Evolutionary conservation across 345 rosid genomes (phyloP).

Genomic region (Eucalyptus melliodora): DNA sequence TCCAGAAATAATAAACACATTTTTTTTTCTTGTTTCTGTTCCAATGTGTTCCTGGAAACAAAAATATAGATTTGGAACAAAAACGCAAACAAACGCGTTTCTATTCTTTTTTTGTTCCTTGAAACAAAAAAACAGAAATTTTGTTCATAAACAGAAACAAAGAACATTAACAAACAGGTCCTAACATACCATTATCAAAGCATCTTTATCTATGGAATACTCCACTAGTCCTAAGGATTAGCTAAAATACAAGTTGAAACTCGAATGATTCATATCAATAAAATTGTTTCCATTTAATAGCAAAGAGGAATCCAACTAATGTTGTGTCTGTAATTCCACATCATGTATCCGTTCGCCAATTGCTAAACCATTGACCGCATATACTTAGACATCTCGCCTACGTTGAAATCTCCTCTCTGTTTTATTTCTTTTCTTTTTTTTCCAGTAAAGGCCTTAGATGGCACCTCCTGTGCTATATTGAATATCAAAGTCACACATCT

Average conservation of each 20-base stretch:
- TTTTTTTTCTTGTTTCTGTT: no score
- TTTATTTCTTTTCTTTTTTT: rapidly evolving
- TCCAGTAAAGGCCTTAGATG: background rate
- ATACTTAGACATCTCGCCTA: background rate
- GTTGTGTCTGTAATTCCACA: background rate
- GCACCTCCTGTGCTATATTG: background rate
- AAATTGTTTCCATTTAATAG: no score
- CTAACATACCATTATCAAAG: rapidly evolving
- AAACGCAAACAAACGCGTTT: no score
- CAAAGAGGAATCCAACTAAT: no score
- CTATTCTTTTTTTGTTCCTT: no score
- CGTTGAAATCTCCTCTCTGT: background rate
- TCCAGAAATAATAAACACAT: no score
- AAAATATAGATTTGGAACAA: no score
- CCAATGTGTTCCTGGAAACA: no score
- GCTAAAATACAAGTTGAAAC: background rate
- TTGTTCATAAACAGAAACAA: no score
- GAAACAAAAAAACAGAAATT: no score
- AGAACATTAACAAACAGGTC: no score
- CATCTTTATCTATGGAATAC: background rate
- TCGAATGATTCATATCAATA: background rate
- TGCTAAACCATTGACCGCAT: background rate
- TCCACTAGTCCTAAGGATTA: background rate
- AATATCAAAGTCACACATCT: no score
- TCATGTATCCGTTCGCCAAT: background rate